phyloP scores from a whole-genome alignment of 2,329 filamentous ascomycete genomes.

The Periglandula ipomoeae region DNA sequence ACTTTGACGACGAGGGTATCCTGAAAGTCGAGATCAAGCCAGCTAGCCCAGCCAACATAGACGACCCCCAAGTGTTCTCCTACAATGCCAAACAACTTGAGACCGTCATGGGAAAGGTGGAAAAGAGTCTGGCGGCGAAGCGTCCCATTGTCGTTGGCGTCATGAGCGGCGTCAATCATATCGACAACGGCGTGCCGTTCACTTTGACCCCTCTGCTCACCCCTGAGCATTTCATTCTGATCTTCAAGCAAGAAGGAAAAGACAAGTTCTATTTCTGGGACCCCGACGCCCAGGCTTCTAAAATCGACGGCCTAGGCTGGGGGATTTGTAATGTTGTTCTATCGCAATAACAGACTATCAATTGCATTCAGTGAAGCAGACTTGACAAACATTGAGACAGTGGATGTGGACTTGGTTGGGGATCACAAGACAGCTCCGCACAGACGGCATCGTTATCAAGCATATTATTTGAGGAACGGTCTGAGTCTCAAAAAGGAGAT shows the following conservation, averaged over 20 bases:
- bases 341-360: neutral
- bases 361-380: neutral
- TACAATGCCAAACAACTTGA: neutral
- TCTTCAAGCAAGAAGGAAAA: neutral
- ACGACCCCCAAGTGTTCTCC: neutral
- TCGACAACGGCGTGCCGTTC: neutral
- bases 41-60: neutral
- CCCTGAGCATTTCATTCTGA: neutral
- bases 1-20: neutral
- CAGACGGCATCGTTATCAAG: neutral
- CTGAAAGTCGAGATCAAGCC: neutral
- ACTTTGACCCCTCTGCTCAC: neutral
- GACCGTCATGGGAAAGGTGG: neutral
- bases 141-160: neutral
- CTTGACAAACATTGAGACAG: neutral
- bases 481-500: neutral
- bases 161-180: neutral
- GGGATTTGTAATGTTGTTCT: neutral
- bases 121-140: neutral
- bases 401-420: neutral
- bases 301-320: neutral
- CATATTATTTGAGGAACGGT: neutral
- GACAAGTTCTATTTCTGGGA: neutral
- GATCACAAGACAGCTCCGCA: neutral
- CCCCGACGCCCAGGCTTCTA: neutral